These are phyloP conservation scores for Mangifera indica DNA, from an alignment of 345 rosid genomes.

Conservation along the genomic window DNA sequence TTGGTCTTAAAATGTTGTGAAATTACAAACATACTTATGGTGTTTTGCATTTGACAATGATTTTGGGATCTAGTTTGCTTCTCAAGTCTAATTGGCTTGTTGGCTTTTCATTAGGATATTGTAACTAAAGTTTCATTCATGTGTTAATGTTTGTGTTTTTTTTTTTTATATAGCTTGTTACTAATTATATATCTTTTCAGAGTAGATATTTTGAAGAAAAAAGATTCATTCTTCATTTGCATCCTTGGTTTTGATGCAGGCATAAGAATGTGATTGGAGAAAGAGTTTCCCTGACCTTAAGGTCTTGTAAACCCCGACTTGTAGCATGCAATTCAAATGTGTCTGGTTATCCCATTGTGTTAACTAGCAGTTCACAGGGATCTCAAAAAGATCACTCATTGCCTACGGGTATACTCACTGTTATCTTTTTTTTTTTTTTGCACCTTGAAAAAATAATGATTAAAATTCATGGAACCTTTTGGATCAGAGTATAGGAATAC, in stretches of 20 bases:
- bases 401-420: slow-evolving; percentile 20
- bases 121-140: background rate
- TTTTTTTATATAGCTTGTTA: background rate
- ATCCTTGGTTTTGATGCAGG: background rate
- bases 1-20: too few species aligned
- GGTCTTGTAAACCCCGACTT: background rate
- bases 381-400: slow-evolving; percentile 7
- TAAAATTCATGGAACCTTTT: background rate
- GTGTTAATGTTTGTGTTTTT: background rate
- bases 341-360: slow-evolving; percentile 10
- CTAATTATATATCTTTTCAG: background rate
- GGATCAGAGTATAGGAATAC: background rate
- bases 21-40: too few species aligned
- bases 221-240: background rate
- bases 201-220: too few species aligned
- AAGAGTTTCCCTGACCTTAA: background rate
- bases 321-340: slow-evolving; percentile 13
- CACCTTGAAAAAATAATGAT: background rate
- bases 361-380: slow-evolving; percentile 3
- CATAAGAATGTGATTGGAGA: slow-evolving; percentile 7
- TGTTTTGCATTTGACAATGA: background rate
- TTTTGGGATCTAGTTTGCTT: background rate
- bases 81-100: background rate
- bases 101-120: background rate
- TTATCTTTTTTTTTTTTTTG: background rate